A percentile compares a stretch with the other conserved stretches of the same genome.
Conservation (phyloP, 768 basidiomycete species). For the Lanmaoa rubissima region DNA sequence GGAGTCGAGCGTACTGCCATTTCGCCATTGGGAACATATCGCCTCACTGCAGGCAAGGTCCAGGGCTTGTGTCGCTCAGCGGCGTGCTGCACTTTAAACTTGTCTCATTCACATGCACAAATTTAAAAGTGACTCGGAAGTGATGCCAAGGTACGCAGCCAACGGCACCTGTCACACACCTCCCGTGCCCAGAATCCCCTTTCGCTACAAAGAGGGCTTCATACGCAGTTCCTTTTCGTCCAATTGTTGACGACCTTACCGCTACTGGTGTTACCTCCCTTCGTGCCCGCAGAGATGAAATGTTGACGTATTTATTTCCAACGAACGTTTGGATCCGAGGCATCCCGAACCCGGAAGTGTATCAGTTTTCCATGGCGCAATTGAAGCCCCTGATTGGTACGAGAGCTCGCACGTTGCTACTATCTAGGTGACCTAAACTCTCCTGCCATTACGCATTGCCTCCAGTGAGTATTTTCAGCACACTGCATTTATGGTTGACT, state of each 20-base stretch:
- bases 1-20: not conserved
- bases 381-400: no score
- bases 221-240: not conserved
- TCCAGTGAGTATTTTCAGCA: not conserved
- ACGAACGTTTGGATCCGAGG: not conserved
- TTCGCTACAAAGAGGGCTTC: not conserved
- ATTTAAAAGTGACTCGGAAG: not conserved
- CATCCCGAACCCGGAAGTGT: not conserved
- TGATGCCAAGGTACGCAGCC: constrained; percentile 6
- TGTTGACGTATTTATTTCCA: not conserved
- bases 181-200: not conserved
- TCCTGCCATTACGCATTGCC: no score
- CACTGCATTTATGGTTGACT: not conserved
- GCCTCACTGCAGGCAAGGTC: not conserved
- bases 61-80: not conserved
- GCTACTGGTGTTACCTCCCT: not conserved
- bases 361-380: not conserved
- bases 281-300: not conserved
- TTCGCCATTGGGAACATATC: not conserved
- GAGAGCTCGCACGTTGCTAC: not conserved
- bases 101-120: not conserved
- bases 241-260: no score
- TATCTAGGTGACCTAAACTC: not conserved
- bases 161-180: not conserved
- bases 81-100: not conserved